Evolutionary conservation across 257 asterid genomes (phyloP).

Genomic region (Thymus mandschuricus): DNA sequence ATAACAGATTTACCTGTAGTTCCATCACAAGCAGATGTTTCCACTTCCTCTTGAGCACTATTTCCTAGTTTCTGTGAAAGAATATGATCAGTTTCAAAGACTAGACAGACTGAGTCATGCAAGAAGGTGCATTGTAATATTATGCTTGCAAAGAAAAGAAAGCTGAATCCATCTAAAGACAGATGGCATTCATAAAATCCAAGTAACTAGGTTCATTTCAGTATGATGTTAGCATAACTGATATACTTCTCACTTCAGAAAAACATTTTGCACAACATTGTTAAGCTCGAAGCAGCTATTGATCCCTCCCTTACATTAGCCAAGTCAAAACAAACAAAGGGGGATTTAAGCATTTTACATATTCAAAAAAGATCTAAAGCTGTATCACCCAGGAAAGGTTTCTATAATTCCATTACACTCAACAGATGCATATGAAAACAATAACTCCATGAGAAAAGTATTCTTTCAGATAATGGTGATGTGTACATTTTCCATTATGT

Average conservation of each 20-base stretch:
- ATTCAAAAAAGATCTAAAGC: neutral
- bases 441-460: conserved; percentile 1
- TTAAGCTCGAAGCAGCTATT: neutral
- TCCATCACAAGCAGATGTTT: conserved; percentile 70
- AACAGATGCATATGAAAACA: neutral
- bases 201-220: neutral
- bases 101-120: conserved; percentile 17
- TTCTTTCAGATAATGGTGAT: conserved; percentile 8
- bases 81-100: conserved; percentile 26
- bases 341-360: too few relatives aligned
- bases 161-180: neutral
- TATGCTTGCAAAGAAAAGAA: conserved; percentile 10
- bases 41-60: conserved; percentile 74
- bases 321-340: too few relatives aligned
- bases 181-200: neutral
- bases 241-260: neutral
- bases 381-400: conserved; percentile 9
- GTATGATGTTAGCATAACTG: neutral
- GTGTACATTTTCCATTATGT: conserved; percentile 12
- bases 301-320: neutral
- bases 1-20: conserved; percentile 59
- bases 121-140: conserved; percentile 14
- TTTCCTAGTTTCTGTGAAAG: conserved; percentile 66
- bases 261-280: neutral
- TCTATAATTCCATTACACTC: neutral